phyloP scores from a whole-genome alignment of 2,329 filamentous ascomycete genomes.

The Orbilia blumenaviensis region DNA sequence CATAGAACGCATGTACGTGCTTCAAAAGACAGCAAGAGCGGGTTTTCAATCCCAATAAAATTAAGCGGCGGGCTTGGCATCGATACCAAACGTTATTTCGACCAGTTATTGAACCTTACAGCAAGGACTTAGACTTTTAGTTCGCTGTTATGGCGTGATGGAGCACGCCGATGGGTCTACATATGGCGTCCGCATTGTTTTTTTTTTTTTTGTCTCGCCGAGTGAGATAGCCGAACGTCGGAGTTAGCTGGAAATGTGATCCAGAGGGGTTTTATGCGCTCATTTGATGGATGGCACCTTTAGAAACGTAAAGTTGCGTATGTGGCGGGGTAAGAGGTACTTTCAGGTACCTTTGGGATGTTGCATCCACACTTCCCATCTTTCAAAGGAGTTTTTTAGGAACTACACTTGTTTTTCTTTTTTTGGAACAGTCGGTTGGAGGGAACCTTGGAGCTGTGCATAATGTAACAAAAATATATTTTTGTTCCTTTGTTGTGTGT shows the following conservation, averaged over 20 bases:
- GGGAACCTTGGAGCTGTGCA: neutral
- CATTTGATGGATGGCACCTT: slow-evolving; percentile 8
- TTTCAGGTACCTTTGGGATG: slow-evolving; percentile 30
- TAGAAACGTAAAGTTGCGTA: slow-evolving; percentile 28
- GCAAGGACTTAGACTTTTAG: slow-evolving; percentile 32
- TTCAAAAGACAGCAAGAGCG: slow-evolving; percentile 41
- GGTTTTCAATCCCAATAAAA: slow-evolving; percentile 47
- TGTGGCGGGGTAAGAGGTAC: slow-evolving; percentile 33
- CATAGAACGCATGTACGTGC: slow-evolving; percentile 38
- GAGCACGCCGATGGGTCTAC: slow-evolving; percentile 21
- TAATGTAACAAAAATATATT: slow-evolving; percentile 18
- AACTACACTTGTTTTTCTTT: slow-evolving; percentile 17
- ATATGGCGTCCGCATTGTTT: slow-evolving; percentile 8
- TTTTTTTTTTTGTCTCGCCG: slow-evolving; percentile 12
- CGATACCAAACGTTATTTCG: slow-evolving; percentile 52
- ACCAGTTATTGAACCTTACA: slow-evolving; percentile 48
- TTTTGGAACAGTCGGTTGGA: slow-evolving; percentile 13
- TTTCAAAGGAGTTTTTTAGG: slow-evolving; percentile 19
- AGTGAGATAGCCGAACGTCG: slow-evolving; percentile 11
- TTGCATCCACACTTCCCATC: slow-evolving; percentile 32
- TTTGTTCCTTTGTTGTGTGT: slow-evolving; percentile 9
- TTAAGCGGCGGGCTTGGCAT: slow-evolving; percentile 50
- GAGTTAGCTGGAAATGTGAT: slow-evolving; percentile 18
- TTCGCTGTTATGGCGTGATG: slow-evolving; percentile 30
- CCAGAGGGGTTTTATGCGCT: slow-evolving; percentile 7